Evolutionary conservation across 768 basidiomycete genomes (phyloP).

Genomic region (Daedaleopsis nitida): DNA sequence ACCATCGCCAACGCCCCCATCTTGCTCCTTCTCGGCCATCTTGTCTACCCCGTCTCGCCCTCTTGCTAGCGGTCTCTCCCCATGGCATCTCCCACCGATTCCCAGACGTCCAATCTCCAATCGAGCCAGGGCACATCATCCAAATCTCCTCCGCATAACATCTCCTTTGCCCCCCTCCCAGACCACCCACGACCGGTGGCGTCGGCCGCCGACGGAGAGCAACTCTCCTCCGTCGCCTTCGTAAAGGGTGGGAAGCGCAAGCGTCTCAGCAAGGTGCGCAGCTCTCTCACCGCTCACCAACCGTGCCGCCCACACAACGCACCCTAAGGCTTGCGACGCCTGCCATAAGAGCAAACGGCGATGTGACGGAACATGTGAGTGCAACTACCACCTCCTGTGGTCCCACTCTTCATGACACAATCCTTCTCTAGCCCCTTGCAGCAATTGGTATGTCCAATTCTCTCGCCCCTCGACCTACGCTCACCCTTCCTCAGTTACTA

Average conservation of each 20-base stretch:
- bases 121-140: background rate
- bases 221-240: constrained; percentile 41
- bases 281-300: background rate
- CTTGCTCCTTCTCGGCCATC: background rate
- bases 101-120: background rate
- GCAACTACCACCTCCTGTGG: constrained; percentile 4
- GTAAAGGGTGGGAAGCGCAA: constrained; percentile 57
- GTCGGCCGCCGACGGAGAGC: constrained; percentile 25
- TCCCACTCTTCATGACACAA: background rate
- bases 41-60: background rate
- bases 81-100: constrained; percentile 15
- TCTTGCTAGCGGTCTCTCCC: background rate
- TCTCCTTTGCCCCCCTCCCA: constrained; percentile 7
- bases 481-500: constrained; percentile 56
- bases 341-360: constrained; percentile 86
- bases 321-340: constrained; percentile 68
- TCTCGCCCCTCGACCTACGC: constrained; percentile 3
- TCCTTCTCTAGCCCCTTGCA: constrained; percentile 61
- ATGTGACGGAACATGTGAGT: constrained; percentile 78
- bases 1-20: background rate
- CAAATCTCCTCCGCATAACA: constrained; percentile 4
- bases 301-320: constrained; percentile 1
- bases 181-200: constrained; percentile 20
- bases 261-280: constrained; percentile 50
- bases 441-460: constrained; percentile 62